phyloP scores from a whole-genome alignment of 345 rosid species.

The Syzygium oleosum region DNA sequence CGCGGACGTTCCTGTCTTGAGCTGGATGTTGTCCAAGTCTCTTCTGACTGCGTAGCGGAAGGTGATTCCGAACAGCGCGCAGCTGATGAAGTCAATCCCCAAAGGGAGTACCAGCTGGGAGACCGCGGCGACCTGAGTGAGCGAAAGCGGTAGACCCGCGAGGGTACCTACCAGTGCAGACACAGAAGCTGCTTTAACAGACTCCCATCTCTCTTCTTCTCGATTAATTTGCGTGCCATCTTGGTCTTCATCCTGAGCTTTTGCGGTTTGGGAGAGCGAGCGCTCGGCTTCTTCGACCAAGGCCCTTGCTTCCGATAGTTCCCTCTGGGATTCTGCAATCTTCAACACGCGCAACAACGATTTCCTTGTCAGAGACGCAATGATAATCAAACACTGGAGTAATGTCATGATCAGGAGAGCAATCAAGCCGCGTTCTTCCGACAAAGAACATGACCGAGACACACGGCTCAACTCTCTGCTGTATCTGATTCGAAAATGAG shows the following conservation, averaged over 20 bases:
- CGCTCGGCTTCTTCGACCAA: constrained; percentile 76
- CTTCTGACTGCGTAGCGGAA: constrained; percentile 70
- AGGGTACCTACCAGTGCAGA: constrained; percentile 76
- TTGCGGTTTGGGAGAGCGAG: constrained; percentile 20
- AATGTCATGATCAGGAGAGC: background rate
- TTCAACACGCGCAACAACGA: constrained; percentile 15
- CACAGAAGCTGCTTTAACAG: constrained; percentile 58
- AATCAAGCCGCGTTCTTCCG: background rate
- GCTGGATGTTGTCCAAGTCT: constrained; percentile 65
- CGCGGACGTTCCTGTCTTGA: constrained; percentile 65
- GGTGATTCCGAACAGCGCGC: constrained; percentile 82
- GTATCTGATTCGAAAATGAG: background rate
- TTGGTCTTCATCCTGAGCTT: background rate
- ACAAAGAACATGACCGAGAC: background rate
- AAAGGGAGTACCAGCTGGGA: constrained; percentile 55
- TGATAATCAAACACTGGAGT: background rate
- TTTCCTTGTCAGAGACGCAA: background rate
- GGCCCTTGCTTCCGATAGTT: constrained; percentile 61
- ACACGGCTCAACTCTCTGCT: background rate
- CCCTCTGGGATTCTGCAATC: constrained; percentile 78
- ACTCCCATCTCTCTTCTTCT: constrained; percentile 72
- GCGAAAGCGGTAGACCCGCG: constrained; percentile 51
- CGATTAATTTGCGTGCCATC: constrained; percentile 16
- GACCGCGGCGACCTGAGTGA: constrained; percentile 38
- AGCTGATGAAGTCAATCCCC: constrained; percentile 56